Evolutionary conservation across 106 monocot genomes (phyloP).

Genomic region (Phalaenopsis equestris): DNA sequence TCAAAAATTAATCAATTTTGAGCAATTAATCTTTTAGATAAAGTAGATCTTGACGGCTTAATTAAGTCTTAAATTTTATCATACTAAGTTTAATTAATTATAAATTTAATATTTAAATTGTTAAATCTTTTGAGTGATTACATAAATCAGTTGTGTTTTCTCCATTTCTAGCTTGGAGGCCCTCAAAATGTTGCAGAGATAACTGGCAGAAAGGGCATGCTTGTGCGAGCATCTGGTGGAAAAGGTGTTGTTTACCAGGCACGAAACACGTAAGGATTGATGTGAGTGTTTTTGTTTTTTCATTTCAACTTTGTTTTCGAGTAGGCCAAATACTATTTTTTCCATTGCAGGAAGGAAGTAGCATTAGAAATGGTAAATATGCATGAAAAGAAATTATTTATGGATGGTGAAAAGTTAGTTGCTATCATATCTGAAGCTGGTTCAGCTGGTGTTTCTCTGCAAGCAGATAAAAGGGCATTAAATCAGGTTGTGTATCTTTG

Average conservation of each 20-base stretch:
- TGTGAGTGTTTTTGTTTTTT: slow-evolving; percentile 5
- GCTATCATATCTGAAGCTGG: slow-evolving; percentile 99
- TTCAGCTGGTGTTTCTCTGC: slow-evolving; percentile 95
- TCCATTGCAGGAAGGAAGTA: slow-evolving; percentile 74
- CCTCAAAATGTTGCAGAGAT: slow-evolving; percentile 97
- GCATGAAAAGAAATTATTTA: slow-evolving; percentile 93
- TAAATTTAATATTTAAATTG: no score
- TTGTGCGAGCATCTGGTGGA: slow-evolving; percentile 74
- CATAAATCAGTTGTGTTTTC: background rate
- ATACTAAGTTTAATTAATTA: no score
- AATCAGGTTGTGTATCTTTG: slow-evolving; percentile 65
- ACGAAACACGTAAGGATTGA: slow-evolving; percentile 63
- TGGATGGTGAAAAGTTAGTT: slow-evolving; percentile 92
- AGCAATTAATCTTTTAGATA: no score
- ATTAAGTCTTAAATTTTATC: no score
- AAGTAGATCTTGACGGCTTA: no score
- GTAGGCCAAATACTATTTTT: slow-evolving; percentile 5
- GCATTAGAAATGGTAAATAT: slow-evolving; percentile 99
- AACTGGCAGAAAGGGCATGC: slow-evolving; percentile 97
- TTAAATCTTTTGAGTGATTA: background rate
- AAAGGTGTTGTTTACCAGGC: slow-evolving; percentile 97
- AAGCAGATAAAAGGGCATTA: slow-evolving; percentile 85
- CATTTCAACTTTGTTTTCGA: background rate
- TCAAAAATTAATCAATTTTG: no score
- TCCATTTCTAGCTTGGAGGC: slow-evolving; percentile 67